These are phyloP conservation scores for Aureobasidium mangrovei DNA, from an alignment of 2,329 filamentous ascomycete species.

Conservation along the genomic window DNA sequence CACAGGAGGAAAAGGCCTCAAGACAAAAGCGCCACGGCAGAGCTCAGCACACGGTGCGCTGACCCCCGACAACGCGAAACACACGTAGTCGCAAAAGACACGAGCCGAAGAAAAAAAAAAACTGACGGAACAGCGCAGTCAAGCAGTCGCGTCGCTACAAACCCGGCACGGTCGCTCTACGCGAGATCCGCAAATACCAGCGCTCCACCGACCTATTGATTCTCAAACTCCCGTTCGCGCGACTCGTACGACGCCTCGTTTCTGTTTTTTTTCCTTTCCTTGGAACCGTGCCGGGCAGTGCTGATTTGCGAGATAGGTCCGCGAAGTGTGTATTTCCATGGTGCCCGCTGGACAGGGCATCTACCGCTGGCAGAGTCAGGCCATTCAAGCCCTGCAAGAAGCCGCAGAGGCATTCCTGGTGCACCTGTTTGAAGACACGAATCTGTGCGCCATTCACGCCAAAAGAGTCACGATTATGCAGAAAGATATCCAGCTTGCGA, in stretches of 20 bases:
- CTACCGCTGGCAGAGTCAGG: slow-evolving; percentile 95
- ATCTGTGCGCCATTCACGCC: slow-evolving; percentile 96
- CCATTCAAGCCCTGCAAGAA: slow-evolving; percentile 95
- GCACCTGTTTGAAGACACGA: slow-evolving; percentile 96
- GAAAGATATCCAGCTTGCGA: slow-evolving; percentile 95
- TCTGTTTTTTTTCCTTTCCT: background rate
- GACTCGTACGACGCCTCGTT: slow-evolving; percentile 52
- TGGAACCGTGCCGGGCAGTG: background rate
- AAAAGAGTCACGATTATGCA: slow-evolving; percentile 98
- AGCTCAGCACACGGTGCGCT: background rate
- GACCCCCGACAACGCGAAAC: background rate
- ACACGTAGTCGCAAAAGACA: background rate
- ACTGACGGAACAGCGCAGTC: background rate
- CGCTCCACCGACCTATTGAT: slow-evolving; percentile 94
- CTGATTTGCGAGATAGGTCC: slow-evolving; percentile 40
- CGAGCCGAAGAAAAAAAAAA: background rate
- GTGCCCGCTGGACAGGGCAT: slow-evolving; percentile 58
- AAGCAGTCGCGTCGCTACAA: slow-evolving; percentile 35
- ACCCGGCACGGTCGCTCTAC: slow-evolving; percentile 79
- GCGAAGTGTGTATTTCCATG: slow-evolving; percentile 94
- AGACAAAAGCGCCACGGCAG: slow-evolving; percentile 6
- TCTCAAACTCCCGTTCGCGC: slow-evolving; percentile 95
- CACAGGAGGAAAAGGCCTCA: slow-evolving; percentile 11
- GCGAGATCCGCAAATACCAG: slow-evolving; percentile 98
- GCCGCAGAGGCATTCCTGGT: slow-evolving; percentile 98